Base-by-base conservation (phyloP, 495 filamentous ascomycete genomes). In the Daldinia vernicosa region DNA sequence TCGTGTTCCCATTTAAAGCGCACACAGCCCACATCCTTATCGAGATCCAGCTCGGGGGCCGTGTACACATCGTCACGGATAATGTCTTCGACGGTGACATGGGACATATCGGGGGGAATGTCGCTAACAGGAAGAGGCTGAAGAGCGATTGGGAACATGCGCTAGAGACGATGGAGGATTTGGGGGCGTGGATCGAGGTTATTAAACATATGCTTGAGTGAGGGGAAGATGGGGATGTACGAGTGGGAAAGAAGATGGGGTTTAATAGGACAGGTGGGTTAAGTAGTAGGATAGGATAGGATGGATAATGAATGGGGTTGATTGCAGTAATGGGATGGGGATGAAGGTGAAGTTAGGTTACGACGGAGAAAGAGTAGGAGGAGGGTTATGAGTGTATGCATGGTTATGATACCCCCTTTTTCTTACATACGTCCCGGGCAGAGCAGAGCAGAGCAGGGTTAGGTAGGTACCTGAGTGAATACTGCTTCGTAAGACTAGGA, bases 11-110 rank as follows among this genome's bases (percentile, higher is more conserved):
- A 1, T 83, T 86, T 67, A 70, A 67, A 2, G 59, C 56, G 0
- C 43, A 69, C 15, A 81, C 83, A 6, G 84, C 82, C 0, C 78
- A 80, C 63, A 68, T 89, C 26, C 78, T 78, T 57, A 82, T 93
- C 30, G 87, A 89, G 69, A 84, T 93, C 26, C 85, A 86, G 17
- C 78, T 86, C 40, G 90, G 91, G 68, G 91, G 88, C 1, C 81
- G 80, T 3, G 82, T 93, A 6, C 75, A 79, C 3, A 77, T 85
- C 30, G 77, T 81, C 9, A 70, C 76, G 8, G 80, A 84, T 53
- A 80, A 83, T 47, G 72, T 84, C 45, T 71, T 84, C 43, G 67
- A 71, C 9, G 73, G 77, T 47, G 56, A 69, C 24, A 40, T 26
- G 12, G 43, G 30, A 14, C 14, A 14, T 43, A 30, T 28, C 12